phyloP scores from a whole-genome alignment of 2,329 filamentous ascomycete genomes.

The Acephala macrosclerotiorum region DNA sequence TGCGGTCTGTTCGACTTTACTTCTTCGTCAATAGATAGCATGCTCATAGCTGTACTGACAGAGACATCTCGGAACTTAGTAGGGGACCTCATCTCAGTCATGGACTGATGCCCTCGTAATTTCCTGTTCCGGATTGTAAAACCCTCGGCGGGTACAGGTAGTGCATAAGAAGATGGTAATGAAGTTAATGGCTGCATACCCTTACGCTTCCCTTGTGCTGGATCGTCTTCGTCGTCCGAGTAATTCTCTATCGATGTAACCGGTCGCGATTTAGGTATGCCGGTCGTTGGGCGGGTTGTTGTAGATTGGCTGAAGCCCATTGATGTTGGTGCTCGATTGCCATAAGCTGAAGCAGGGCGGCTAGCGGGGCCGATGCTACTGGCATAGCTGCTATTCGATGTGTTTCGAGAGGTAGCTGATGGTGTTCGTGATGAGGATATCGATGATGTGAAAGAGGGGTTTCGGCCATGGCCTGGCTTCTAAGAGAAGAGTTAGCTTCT shows the following conservation, averaged over 20 bases:
- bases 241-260: slow-evolving; percentile 48
- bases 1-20: slow-evolving; percentile 21
- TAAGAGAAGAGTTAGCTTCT: slow-evolving; percentile 20
- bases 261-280: slow-evolving; percentile 49
- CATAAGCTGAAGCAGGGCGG: slow-evolving; percentile 53
- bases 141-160: slow-evolving; percentile 34
- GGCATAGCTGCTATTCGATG: slow-evolving; percentile 54
- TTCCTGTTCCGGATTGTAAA: slow-evolving; percentile 38
- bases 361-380: slow-evolving; percentile 62
- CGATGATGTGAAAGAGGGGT: slow-evolving; percentile 48
- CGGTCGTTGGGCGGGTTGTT: slow-evolving; percentile 53
- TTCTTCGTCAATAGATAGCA: slow-evolving; percentile 41
- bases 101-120: slow-evolving; percentile 42
- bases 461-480: slow-evolving; percentile 27
- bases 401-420: slow-evolving; percentile 51
- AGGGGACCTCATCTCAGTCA: slow-evolving; percentile 31
- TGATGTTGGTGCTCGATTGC: slow-evolving; percentile 57
- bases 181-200: slow-evolving; percentile 54
- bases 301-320: slow-evolving; percentile 55
- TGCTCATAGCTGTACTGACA: slow-evolving; percentile 47
- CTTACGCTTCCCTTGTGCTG: slow-evolving; percentile 53
- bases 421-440: slow-evolving; percentile 48
- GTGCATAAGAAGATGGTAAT: slow-evolving; percentile 39
- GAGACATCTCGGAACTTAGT: slow-evolving; percentile 45
- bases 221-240: slow-evolving; percentile 41